phyloP scores from a whole-genome alignment of 768 basidiomycete species.

The Mycena chlorophos region DNA sequence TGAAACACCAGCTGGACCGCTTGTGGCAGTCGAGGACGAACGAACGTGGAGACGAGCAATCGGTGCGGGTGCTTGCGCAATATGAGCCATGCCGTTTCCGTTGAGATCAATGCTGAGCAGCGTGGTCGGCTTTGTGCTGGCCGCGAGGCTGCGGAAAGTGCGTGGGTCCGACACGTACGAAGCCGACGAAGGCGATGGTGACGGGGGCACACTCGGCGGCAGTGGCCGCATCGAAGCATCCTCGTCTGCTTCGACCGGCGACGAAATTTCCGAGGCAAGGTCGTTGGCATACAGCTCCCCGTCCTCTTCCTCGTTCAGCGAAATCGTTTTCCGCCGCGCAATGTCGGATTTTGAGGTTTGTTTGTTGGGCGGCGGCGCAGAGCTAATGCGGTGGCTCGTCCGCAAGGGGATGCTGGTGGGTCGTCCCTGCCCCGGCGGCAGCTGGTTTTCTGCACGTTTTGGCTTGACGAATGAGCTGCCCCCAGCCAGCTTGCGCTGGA shows the following conservation, averaged over 20 bases:
- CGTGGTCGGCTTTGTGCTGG: slow-evolving; percentile 94
- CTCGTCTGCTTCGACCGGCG: slow-evolving; percentile 84
- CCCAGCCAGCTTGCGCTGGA: slow-evolving; percentile 82
- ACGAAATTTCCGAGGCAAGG: slow-evolving; percentile 49
- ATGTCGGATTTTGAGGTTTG: slow-evolving; percentile 35
- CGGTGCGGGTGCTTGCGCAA: slow-evolving; percentile 82
- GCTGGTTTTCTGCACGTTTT: slow-evolving; percentile 47
- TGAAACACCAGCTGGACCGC: slow-evolving; percentile 20
- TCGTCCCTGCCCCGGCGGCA: slow-evolving; percentile 29
- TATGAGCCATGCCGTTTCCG: slow-evolving; percentile 84
- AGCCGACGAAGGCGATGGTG: slow-evolving; percentile 80
- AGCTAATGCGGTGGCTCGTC: slow-evolving; percentile 41
- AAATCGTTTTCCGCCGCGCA: slow-evolving; percentile 57
- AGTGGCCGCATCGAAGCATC: slow-evolving; percentile 90
- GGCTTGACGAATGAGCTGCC: slow-evolving; percentile 44
- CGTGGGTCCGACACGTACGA: slow-evolving; percentile 80
- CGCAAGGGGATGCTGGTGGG: slow-evolving; percentile 33
- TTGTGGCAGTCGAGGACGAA: slow-evolving; percentile 57
- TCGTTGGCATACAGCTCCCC: slow-evolving; percentile 49
- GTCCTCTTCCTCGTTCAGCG: slow-evolving; percentile 61
- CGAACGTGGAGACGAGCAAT: slow-evolving; percentile 57
- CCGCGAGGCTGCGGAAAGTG: slow-evolving; percentile 80
- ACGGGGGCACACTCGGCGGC: slow-evolving; percentile 85
- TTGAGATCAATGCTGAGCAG: slow-evolving; percentile 85
- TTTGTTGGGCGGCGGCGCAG: slow-evolving; percentile 46